Evolutionary conservation across 306 rosid species (phyloP), one percentile per base, ranked within the genome.

Genomic region (Cucurbita ficifolia): DNA sequence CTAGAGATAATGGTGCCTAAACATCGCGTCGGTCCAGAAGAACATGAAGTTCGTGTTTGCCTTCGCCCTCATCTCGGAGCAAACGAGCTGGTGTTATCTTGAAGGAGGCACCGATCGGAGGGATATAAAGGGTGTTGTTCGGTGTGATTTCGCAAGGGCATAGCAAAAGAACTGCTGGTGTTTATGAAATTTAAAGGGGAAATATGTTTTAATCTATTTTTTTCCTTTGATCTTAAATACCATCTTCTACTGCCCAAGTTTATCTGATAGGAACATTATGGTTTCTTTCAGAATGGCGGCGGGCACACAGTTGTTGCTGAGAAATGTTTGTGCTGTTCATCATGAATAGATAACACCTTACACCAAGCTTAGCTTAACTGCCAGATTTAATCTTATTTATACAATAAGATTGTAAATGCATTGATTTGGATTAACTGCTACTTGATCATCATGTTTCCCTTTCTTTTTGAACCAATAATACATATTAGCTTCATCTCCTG

Each of bases 1-100:
- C 96, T 92, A 4, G 98, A 92, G 88, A 88, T 92, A 77, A 79
- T 89, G 91, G 98, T 92, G 78, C 98, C 96, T n/a, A 92, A 87
- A 65, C 96, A 83, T 40, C 92, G 86, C 0, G 85, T 74, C 0
- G 96, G 94, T 48, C 89, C 96, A 4, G 96, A 89, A 80, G 98
- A 92, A 80, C 98, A 90, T 49, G 98, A 92, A 82, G 96, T 92
- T 77, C 96, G 92, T 6, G 96, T 92, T 29, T 90, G 96, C 88
- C 92, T 90, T 10, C 95, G 95, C 75, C 92, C 98, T 79, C 88
- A 89, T 79, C 90, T 92, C 10, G 95, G 87, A 29, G 92, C 90
- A 51, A 90, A 87, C 73, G 96, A 88, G 83, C 92, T 90, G 64
- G 88, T 83, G 92, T 87, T 89, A 78, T 86, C 89, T 73, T 90